phyloP scores from a whole-genome alignment of 2,329 filamentous ascomycete species.

The Thermothelomyces thermophilus region DNA sequence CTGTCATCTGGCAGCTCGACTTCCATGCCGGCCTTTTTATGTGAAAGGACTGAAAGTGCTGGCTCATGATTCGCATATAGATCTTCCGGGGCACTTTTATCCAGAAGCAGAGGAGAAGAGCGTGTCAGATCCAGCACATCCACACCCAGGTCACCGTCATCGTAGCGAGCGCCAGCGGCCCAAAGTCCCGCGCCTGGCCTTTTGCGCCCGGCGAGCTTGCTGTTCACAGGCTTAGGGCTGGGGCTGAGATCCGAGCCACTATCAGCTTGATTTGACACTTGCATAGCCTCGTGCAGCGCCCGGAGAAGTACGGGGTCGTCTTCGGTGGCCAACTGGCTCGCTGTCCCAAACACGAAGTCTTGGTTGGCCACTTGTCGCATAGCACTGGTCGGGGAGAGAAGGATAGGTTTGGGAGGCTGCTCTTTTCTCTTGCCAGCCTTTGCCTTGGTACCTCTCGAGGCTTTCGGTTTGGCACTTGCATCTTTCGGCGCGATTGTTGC shows the following conservation, averaged over 20 bases:
- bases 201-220: constrained; percentile 17
- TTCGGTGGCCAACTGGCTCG: constrained; percentile 70
- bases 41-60: background rate
- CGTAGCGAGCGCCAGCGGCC: constrained; percentile 62
- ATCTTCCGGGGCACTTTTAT: constrained; percentile 8
- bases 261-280: constrained; percentile 45
- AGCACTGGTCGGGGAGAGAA: constrained; percentile 65
- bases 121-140: constrained; percentile 55
- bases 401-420: constrained; percentile 36
- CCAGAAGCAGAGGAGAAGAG: constrained; percentile 30
- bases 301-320: constrained; percentile 61
- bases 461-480: constrained; percentile 25
- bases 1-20: constrained; percentile 14
- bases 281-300: constrained; percentile 56
- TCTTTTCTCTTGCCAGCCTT: constrained; percentile 33
- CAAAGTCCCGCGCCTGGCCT: constrained; percentile 48
- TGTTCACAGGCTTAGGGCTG: constrained; percentile 22
- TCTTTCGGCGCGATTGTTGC: constrained; percentile 27
- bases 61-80: background rate
- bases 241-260: constrained; percentile 36
- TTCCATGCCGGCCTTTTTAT: constrained; percentile 5
- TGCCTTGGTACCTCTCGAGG: background rate
- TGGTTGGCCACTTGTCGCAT: constrained; percentile 59
- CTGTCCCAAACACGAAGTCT: constrained; percentile 78
- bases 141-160: constrained; percentile 54